Evolutionary conservation across 225 moss, liverwort and hornwort species (phyloP).

Genomic region (Sphagnum contortum): DNA sequence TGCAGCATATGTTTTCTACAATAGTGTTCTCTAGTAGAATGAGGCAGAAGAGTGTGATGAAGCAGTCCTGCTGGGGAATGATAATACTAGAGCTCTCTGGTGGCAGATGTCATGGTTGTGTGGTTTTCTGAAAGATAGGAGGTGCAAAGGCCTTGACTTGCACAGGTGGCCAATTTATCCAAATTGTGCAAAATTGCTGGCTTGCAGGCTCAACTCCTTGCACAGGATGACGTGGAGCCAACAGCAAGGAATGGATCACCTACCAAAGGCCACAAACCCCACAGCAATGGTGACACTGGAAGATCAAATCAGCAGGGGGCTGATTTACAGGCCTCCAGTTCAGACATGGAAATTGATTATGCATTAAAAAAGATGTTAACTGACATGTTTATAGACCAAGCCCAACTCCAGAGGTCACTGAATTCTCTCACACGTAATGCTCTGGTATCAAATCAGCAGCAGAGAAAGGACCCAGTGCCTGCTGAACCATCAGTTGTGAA

Average conservation of each 20-base stretch:
- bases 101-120: neutral
- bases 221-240: conserved; percentile 47
- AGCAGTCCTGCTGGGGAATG: too few species aligned
- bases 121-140: neutral
- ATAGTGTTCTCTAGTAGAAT: neutral
- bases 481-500: conserved; percentile 4
- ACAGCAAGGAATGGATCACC: conserved; percentile 25
- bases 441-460: conserved; percentile 20
- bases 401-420: conserved; percentile 66
- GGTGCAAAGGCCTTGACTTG: too few species aligned
- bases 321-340: conserved; percentile 9
- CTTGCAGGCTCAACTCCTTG: conserved; percentile 77
- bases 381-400: conserved; percentile 80
- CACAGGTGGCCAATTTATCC: too few species aligned
- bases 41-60: neutral
- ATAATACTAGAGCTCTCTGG: too few species aligned
- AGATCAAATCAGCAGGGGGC: conserved; percentile 14
- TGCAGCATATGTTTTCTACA: neutral
- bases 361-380: conserved; percentile 57
- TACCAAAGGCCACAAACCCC: conserved; percentile 12
- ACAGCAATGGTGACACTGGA: conserved; percentile 34
- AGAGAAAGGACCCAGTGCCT: conserved; percentile 8
- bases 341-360: conserved; percentile 42
- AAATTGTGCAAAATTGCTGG: neutral
- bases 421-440: conserved; percentile 39